Evolutionary conservation across 1,284 basidiomycete species (phyloP), one percentile per base, ranked within the genome.

Genomic region (Thelephora terrestris): DNA sequence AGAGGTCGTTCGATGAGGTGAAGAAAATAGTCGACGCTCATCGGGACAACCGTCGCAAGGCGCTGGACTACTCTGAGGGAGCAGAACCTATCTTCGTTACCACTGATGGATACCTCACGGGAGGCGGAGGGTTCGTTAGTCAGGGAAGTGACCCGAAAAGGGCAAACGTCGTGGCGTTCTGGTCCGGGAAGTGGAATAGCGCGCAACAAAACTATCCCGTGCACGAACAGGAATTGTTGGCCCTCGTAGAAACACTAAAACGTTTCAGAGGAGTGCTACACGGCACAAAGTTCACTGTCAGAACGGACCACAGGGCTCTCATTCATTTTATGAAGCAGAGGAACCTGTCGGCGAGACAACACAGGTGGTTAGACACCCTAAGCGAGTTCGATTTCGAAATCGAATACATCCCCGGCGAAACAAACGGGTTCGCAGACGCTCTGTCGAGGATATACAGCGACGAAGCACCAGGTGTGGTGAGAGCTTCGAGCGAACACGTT

Each of bases 151-250:
- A n/a, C n/a, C n/a, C n/a, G n/a, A n/a, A n/a, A n/a, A n/a, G n/a
- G n/a, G n/a, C n/a, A n/a, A n/a, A n/a, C n/a, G n/a, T n/a, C n/a
- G n/a, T n/a, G n/a, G n/a, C n/a, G n/a, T n/a, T n/a, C n/a, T n/a
- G n/a, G n/a, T n/a, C n/a, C n/a, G n/a, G n/a, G n/a, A n/a, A n/a
- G n/a, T n/a, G n/a, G n/a, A n/a, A n/a, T n/a, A n/a, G n/a, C n/a
- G n/a, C n/a, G n/a, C n/a, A n/a, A n/a, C n/a, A n/a, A n/a, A n/a
- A n/a, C n/a, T n/a, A n/a, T n/a, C n/a, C n/a, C n/a, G n/a, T n/a
- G n/a, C n/a, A n/a, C n/a, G n/a, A n/a, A 35, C 50, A 57, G 14
- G 62, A 65, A 46, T 45, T 64, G 43, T 48, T 66, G 17, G 64
- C 65, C 0, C 58, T 60, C 0, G 53, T 65, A 0, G 60, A 65